Evolutionary conservation across 768 basidiomycete genomes (phyloP), one percentile per base, ranked within the genome.

Genomic region (Phanerodontia chrysosporium): DNA sequence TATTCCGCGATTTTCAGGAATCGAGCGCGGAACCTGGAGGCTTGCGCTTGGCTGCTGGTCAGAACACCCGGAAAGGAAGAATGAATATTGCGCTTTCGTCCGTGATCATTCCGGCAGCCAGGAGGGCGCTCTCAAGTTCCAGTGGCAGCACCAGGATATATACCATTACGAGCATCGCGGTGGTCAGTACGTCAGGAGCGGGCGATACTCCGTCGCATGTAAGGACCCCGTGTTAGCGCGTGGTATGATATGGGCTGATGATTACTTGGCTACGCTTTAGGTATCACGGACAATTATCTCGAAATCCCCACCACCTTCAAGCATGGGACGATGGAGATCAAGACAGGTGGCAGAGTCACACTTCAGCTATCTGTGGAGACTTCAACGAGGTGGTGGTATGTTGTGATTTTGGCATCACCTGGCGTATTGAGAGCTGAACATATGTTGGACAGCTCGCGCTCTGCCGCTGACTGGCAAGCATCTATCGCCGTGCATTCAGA

Each of bases 241-340:
- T n/a, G n/a, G n/a, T n/a, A 48, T 13, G 24, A 6, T 4, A 42
- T 48, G 12, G 10, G 46, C 46, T 48, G 22, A 48, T 18, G 3
- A 7, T 25, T 3, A 22, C 22, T 3, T n/a, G n/a, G n/a, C n/a
- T n/a, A n/a, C n/a, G n/a, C n/a, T 24, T 10, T 22, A 48, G 46
- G 46, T 18, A 24, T 42, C 39, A 72, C 71, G 16, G 60, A 62
- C 53, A 72, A 72, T 60, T 61, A 57, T 35, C 60, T 72, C 1
- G 62, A 64, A 35, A 62, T 72, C n/a, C 71, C 71, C 3, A 69
- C 66, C 1, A 57, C 63, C 16, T 62, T 63, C 35, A 65, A 66
- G 58, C 55, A 65, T 10, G 62, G 62, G 13, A 53, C 63, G 12
- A 56, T 69, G 29, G 66, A 68, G 24, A 69, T 72, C 55, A 65